Evolutionary conservation across 2,329 filamentous ascomycete species (phyloP).

Genomic region (Huntiella omanensis): DNA sequence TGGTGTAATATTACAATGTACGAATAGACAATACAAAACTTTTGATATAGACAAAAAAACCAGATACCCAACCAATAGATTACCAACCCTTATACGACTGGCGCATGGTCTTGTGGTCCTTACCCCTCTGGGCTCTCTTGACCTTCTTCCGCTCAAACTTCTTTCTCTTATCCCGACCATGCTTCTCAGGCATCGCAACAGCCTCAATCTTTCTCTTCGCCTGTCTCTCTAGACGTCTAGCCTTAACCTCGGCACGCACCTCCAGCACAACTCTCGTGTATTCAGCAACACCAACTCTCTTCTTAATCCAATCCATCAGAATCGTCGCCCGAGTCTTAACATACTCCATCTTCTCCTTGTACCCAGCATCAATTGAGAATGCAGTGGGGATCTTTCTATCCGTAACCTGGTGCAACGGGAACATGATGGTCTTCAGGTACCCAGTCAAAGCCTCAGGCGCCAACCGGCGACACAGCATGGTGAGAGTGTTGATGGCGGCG

Average conservation of each 20-base stretch:
- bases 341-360: constrained; percentile 48
- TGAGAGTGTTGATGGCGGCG: constrained; percentile 55
- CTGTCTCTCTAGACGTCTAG: constrained; percentile 52
- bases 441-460: constrained; percentile 36
- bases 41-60: not conserved
- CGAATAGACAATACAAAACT: not conserved
- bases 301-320: constrained; percentile 65
- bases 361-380: constrained; percentile 49
- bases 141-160: constrained; percentile 72
- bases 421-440: constrained; percentile 41
- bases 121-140: constrained; percentile 58
- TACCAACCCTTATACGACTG: constrained; percentile 43
- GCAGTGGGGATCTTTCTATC: constrained; percentile 58
- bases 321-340: constrained; percentile 57
- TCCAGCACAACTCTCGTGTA: constrained; percentile 58
- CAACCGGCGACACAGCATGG: constrained; percentile 46
- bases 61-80: constrained; percentile 16
- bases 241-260: constrained; percentile 54
- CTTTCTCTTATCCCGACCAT: constrained; percentile 61
- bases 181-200: constrained; percentile 61
- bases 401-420: constrained; percentile 61
- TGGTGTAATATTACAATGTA: not conserved
- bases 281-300: constrained; percentile 60
- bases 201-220: constrained; percentile 81
- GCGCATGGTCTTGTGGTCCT: constrained; percentile 52